phyloP scores from a whole-genome alignment of 2,329 filamentous ascomycete genomes.

The Fusarium staphyleae region DNA sequence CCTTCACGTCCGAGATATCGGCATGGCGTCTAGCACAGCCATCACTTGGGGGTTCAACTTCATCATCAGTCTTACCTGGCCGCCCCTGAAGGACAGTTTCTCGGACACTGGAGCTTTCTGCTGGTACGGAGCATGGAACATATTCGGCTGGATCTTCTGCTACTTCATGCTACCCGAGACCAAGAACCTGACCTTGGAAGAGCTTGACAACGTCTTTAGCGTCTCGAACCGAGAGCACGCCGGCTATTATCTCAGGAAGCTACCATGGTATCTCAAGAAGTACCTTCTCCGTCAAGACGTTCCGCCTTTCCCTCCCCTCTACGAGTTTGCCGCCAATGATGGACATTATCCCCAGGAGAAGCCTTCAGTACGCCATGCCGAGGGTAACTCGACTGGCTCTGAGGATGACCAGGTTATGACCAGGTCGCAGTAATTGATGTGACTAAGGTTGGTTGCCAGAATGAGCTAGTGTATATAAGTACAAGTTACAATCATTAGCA shows the following conservation, averaged over 20 bases:
- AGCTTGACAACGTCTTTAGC: conserved; percentile 46
- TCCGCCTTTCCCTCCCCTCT: conserved; percentile 43
- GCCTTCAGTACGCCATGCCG: conserved; percentile 13
- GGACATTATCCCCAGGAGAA: conserved; percentile 28
- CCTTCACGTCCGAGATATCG: conserved; percentile 61
- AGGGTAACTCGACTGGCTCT: neutral
- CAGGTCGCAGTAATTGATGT: neutral
- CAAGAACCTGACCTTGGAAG: conserved; percentile 46
- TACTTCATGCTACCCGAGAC: conserved; percentile 49
- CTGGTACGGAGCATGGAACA: conserved; percentile 50
- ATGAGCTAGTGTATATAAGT: neutral
- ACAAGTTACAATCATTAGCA: too few relatives aligned
- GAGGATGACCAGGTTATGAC: conserved; percentile 6
- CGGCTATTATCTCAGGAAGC: conserved; percentile 43
- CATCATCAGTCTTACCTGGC: conserved; percentile 48
- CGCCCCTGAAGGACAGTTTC: conserved; percentile 31
- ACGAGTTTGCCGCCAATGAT: conserved; percentile 39
- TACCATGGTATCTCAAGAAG: conserved; percentile 46
- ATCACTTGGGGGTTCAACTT: conserved; percentile 53
- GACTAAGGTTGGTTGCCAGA: neutral
- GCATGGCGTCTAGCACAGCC: conserved; percentile 57
- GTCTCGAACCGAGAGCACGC: conserved; percentile 44
- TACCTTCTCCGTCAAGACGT: conserved; percentile 42
- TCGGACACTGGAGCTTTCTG: conserved; percentile 48
- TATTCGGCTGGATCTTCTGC: conserved; percentile 45